Evolutionary conservation across 768 basidiomycete species (phyloP).

Genomic region (Trametes sanguinea): DNA sequence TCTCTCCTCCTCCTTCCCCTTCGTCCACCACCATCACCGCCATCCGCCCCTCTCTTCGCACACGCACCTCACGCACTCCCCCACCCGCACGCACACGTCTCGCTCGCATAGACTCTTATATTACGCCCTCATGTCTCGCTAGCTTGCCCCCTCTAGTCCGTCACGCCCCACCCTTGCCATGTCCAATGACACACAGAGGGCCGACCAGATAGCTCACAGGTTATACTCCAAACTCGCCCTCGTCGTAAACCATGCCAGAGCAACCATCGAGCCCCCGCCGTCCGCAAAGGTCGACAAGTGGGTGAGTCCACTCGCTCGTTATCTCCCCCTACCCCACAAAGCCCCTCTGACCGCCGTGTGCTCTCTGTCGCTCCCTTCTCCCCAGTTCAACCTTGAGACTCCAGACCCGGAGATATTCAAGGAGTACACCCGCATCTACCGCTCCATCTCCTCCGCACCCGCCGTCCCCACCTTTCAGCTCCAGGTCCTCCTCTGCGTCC

Average conservation of each 20-base stretch:
- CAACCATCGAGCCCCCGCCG: conserved; percentile 50
- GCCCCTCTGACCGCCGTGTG: conserved; percentile 3
- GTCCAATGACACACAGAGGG: conserved; percentile 61
- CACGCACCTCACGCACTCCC: background rate
- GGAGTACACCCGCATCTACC: conserved; percentile 62
- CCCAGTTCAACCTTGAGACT: conserved; percentile 80
- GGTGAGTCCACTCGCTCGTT: conserved; percentile 46
- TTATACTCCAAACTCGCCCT: conserved; percentile 83
- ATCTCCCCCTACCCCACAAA: background rate
- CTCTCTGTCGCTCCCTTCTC: background rate
- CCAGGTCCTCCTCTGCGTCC: conserved; percentile 69
- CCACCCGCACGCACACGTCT: background rate
- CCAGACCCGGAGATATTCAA: conserved; percentile 71
- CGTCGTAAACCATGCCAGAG: conserved; percentile 70
- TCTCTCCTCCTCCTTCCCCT: conserved; percentile 11
- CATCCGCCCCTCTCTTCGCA: background rate
- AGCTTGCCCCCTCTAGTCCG: conserved; percentile 5
- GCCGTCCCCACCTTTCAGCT: conserved; percentile 57
- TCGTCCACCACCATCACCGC: conserved; percentile 15
- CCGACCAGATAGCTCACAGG: conserved; percentile 84
- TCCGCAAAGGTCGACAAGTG: conserved; percentile 74
- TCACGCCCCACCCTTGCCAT: conserved; percentile 37
- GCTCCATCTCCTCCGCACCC: conserved; percentile 49
- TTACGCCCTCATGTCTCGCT: conserved; percentile 32
- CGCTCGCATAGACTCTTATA: conserved; percentile 2